Evolutionary conservation across 257 asterid genomes (phyloP).

Genomic region (Rubia yunnanensis): DNA sequence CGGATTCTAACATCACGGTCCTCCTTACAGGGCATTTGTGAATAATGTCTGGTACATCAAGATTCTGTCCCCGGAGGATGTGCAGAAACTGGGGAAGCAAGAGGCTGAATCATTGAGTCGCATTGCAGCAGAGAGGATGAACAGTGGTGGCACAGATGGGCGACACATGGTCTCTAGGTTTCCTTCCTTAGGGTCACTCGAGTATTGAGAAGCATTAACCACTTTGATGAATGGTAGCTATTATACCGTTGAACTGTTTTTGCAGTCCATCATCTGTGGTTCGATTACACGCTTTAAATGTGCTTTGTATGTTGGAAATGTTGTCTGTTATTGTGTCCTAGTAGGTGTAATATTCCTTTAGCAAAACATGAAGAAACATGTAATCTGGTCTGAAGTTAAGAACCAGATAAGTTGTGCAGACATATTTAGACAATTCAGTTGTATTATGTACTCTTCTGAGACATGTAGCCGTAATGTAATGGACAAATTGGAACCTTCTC

Average conservation of each 20-base stretch:
- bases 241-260: not conserved
- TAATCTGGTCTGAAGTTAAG: slow-evolving; percentile 7
- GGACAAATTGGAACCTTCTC: not conserved
- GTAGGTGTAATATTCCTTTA: slow-evolving; percentile 11
- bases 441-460: slow-evolving; percentile 2
- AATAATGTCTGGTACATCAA: slow-evolving; percentile 91
- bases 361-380: slow-evolving; percentile 8
- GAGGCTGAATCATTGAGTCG: slow-evolving; percentile 50
- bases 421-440: slow-evolving; percentile 4
- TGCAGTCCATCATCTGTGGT: not conserved
- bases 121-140: slow-evolving; percentile 36
- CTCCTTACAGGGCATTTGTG: slow-evolving; percentile 60
- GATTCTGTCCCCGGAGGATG: slow-evolving; percentile 89
- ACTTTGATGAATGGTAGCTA: not conserved
- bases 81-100: slow-evolving; percentile 66
- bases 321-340: slow-evolving; percentile 5
- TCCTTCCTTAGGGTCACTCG: slow-evolving; percentile 64
- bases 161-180: slow-evolving; percentile 45
- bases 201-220: slow-evolving; percentile 31
- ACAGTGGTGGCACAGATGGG: slow-evolving; percentile 31
- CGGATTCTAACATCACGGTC: slow-evolving; percentile 1
- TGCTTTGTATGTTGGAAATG: slow-evolving; percentile 7
- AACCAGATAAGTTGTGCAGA: slow-evolving; percentile 7
- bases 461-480: slow-evolving; percentile 6
- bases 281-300: not conserved